Evolutionary conservation across 106 monocot genomes (phyloP).

Genomic region (Allium sativum): DNA sequence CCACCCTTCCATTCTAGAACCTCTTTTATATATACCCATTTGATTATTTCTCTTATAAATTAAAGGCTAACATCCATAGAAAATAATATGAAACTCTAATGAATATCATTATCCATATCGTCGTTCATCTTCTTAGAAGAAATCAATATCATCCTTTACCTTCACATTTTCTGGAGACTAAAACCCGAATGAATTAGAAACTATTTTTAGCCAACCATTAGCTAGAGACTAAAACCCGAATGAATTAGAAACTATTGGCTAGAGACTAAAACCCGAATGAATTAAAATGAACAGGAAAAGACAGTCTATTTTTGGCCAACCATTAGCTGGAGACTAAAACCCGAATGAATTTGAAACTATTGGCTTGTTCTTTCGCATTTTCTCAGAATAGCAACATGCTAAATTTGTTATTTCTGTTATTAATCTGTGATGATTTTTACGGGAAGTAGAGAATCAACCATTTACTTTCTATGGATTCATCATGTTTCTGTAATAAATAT

Average conservation of each 20-base stretch:
- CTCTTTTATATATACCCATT: neutral
- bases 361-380: neutral
- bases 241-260: neutral
- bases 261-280: no score
- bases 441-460: neutral
- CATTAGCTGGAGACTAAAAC: neutral
- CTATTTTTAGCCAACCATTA: neutral
- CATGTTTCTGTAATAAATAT: neutral
- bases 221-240: neutral
- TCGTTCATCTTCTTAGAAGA: slow-evolving; percentile 10
- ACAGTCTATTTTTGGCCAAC: neutral
- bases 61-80: slow-evolving; percentile 1
- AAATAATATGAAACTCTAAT: neutral
- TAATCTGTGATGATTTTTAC: neutral
- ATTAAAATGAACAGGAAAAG: neutral
- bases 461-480: neutral
- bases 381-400: neutral
- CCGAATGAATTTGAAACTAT: neutral
- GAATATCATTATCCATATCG: neutral
- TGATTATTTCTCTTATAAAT: neutral
- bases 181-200: no score
- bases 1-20: slow-evolving; percentile 43
- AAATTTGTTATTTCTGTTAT: slow-evolving; percentile 8
- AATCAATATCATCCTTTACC: no score
- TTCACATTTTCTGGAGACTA: no score